Base-by-base conservation (phyloP, 2,329 filamentous ascomycete species). In the Xylaria hypoxylon region DNA sequence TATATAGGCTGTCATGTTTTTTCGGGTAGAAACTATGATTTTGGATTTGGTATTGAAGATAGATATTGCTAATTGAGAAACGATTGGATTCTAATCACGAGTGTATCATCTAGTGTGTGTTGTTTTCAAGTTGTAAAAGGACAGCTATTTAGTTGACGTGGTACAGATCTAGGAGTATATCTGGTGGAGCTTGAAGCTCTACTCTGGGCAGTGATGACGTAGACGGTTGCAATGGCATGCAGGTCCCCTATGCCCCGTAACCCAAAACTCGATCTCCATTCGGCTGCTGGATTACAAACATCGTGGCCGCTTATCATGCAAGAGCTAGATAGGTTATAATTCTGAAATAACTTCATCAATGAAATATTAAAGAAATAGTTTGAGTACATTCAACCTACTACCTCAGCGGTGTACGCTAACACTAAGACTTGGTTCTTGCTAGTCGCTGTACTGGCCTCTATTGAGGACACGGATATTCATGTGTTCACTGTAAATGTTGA, bases 1-100 rank as follows among this genome's bases (percentile, higher is more conserved):
- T 67, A 96, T 88, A 78, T 91, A 91, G 68, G 92, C 89, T 11
- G 92, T 94, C 92, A 96, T 96, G 50, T 68, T 85, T 17, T 66
- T 57, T 19, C 11, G 17, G 11, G 28, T 24, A 11, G 10, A 15
- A 13, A 8, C 22, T 40, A 10, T 31, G 19, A 13, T 13, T 19
- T 50, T 13, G 13, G 10, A 7, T 19, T 48, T 19, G 7, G 15
- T n/a, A 38, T 38, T 17, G 11, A 40, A 17, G 42, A 24, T 31
- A 13, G 31, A 35, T 17, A 26, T 44, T 42, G 33, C 13, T 17
- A 42, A 55, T 58, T 53, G 15, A 42, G 31, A 38, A 22, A 13
- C 22, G 22, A 17, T 45, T 44, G 2, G 1, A 33, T 15, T 28
- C 24, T 13, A 22, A n/a, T 10, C 28, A 26, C 24, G 44, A 15